A percentile compares a stretch with the other conserved stretches of the same genome.
These are phyloP conservation scores for Takakia lepidozioides DNA, from an alignment of 225 moss, liverwort and hornwort genomes.

Conservation along the genomic window DNA sequence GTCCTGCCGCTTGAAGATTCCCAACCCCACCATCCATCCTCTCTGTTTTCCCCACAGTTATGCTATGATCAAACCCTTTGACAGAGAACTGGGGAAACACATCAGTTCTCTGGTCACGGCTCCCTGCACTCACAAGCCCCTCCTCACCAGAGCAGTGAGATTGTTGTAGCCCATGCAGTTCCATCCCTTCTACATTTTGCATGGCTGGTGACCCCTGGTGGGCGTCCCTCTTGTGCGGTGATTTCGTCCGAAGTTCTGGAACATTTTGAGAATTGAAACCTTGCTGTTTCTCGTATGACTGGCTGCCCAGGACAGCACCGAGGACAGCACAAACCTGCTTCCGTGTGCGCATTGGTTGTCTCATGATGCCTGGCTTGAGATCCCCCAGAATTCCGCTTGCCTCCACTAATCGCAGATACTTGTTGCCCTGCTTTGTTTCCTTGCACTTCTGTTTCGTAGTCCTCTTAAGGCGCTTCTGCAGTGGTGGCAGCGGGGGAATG, in stretches of 20 bases:
- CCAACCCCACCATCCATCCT: constrained; percentile 36
- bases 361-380: constrained; percentile 51
- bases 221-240: too few relatives aligned
- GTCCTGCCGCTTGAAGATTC: constrained; percentile 33
- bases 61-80: too few relatives aligned
- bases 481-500: constrained; percentile 53
- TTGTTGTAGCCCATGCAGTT: too few relatives aligned
- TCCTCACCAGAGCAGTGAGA: too few relatives aligned
- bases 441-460: constrained; percentile 14
- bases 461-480: constrained; percentile 42
- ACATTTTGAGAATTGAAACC: constrained; percentile 9
- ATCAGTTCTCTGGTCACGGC: too few relatives aligned
- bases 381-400: constrained; percentile 57
- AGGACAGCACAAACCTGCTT: constrained; percentile 35
- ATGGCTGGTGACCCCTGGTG: too few relatives aligned
- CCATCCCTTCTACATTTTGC: too few relatives aligned
- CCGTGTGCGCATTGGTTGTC: constrained; percentile 44
- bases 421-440: constrained; percentile 27
- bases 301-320: constrained; percentile 40
- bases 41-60: constrained; percentile 13
- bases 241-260: too few relatives aligned
- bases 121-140: too few relatives aligned
- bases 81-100: too few relatives aligned
- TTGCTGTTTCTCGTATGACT: constrained; percentile 14
- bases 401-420: constrained; percentile 25